Percentiles rank a stretch among this genome's conserved stretches.
These are phyloP conservation scores for Vicia faba DNA, from an alignment of 306 rosid species.

Conservation along the genomic window DNA sequence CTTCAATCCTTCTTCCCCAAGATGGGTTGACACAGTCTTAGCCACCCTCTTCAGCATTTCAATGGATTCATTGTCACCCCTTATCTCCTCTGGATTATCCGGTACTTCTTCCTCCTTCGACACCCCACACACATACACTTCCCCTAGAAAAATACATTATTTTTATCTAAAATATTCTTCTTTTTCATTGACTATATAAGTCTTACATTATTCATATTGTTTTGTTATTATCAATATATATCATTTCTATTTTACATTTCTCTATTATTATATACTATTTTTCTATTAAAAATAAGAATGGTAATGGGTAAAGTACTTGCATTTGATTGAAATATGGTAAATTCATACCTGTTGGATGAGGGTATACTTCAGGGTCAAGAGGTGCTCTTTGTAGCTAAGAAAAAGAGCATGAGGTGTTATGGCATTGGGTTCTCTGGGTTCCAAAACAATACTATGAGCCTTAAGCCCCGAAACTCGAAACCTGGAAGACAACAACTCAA, in stretches of 20 bases:
- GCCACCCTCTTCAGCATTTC: constrained; percentile 72
- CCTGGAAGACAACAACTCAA: constrained; percentile 52
- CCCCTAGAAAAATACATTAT: constrained; percentile 57
- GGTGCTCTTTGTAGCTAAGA: constrained; percentile 60
- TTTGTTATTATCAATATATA: too few species aligned
- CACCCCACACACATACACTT: constrained; percentile 90
- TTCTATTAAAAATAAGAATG: too few species aligned
- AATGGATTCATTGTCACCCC: constrained; percentile 56
- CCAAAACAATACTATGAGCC: constrained; percentile 81
- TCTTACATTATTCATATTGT: too few species aligned
- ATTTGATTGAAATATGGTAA: background rate
- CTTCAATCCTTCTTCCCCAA: constrained; percentile 68
- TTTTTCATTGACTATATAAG: too few species aligned
- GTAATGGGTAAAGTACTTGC: background rate
- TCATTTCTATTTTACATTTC: too few species aligned
- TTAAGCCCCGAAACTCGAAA: constrained; percentile 71
- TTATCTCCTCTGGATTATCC: constrained; percentile 70
- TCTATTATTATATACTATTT: too few species aligned
- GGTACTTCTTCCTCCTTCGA: constrained; percentile 71
- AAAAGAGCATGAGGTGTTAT: constrained; percentile 82
- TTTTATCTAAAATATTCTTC: background rate
- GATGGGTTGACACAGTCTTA: constrained; percentile 69
- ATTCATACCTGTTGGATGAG: constrained; percentile 79
- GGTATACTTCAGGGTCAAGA: constrained; percentile 83
- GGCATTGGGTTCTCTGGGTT: constrained; percentile 56